phyloP scores from a whole-genome alignment of 1,284 basidiomycete species.

The Ceratobasidium sp. region DNA sequence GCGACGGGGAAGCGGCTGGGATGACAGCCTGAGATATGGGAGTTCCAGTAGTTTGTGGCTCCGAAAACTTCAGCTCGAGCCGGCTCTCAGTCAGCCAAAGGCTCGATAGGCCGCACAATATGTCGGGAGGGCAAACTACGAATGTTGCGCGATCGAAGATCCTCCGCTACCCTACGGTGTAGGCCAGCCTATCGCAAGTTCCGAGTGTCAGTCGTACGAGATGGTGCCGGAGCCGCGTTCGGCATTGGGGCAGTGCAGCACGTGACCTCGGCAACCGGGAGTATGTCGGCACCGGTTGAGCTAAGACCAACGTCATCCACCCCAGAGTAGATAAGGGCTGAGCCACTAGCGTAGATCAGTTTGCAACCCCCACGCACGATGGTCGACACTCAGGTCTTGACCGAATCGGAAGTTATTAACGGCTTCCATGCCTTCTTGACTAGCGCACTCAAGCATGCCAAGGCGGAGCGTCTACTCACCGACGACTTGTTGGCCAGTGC shows the following conservation, averaged over 20 bases:
- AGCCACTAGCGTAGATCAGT: conserved; percentile 29
- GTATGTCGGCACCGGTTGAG: conserved; percentile 11
- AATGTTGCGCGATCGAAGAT: not conserved
- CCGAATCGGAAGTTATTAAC: conserved; percentile 73
- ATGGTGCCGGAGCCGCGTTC: conserved; percentile 31
- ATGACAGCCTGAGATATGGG: not conserved
- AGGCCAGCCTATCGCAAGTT: not conserved
- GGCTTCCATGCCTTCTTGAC: conserved; percentile 83
- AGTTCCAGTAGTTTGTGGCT: not conserved
- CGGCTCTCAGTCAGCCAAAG: not conserved
- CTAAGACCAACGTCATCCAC: conserved; percentile 20
- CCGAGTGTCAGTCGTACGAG: conserved; percentile 17
- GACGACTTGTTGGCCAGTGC: conserved; percentile 75
- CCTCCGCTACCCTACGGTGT: not conserved
- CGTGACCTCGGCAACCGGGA: conserved; percentile 18
- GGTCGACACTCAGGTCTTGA: conserved; percentile 54
- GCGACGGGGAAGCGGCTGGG: not conserved
- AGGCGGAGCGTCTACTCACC: conserved; percentile 75
- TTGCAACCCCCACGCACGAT: conserved; percentile 26
- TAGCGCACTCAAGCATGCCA: conserved; percentile 77
- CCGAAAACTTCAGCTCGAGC: not conserved
- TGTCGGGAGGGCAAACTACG: not conserved
- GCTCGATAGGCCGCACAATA: not conserved
- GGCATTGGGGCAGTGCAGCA: conserved; percentile 30
- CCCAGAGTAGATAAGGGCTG: conserved; percentile 21